A percentile compares a stretch with the other conserved stretches of the same genome.
Conservation (phyloP, 1,284 basidiomycete genomes). For the Naganishia cerealis region DNA sequence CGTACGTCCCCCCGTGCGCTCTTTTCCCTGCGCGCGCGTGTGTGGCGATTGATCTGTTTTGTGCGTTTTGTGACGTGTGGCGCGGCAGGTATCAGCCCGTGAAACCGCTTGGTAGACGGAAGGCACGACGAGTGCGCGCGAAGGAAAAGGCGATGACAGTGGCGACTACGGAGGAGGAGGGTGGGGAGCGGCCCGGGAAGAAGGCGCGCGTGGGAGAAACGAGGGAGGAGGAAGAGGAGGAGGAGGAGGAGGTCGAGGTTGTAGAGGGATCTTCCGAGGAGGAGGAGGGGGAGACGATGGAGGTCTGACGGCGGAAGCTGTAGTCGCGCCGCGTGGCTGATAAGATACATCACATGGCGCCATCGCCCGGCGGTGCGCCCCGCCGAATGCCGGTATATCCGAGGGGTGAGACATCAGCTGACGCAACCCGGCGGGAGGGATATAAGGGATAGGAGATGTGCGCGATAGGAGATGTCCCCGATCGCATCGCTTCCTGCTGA, state of each 20-base stretch:
- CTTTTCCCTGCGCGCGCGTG: neutral
- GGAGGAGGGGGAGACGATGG: constrained; percentile 9
- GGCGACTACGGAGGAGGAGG: constrained; percentile 18
- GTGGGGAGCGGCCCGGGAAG: neutral
- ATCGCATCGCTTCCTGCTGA: too few relatives aligned
- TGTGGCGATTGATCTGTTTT: neutral
- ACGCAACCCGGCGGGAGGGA: neutral
- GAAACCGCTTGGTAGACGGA: constrained; percentile 13
- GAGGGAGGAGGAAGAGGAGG: constrained; percentile 4
- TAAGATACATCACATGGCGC: neutral
- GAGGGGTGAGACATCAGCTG: neutral
- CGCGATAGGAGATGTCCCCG: too few relatives aligned
- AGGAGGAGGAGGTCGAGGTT: constrained; percentile 12
- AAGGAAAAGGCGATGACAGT: constrained; percentile 1
- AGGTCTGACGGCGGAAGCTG: too few relatives aligned
- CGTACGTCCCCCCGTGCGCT: constrained; percentile 57
- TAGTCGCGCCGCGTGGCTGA: too few relatives aligned
- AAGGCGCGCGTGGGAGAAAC: neutral
- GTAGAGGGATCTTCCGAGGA: neutral
- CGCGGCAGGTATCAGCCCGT: constrained; percentile 26
- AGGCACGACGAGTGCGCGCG: constrained; percentile 2
- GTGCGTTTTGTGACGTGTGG: neutral
- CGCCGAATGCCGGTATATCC: neutral
- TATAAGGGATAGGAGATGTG: too few relatives aligned
- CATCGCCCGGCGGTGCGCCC: neutral